Percentiles rank a stretch among this genome's conserved stretches.
Conservation (phyloP, 306 rosid genomes). For the Vicia sativa region DNA sequence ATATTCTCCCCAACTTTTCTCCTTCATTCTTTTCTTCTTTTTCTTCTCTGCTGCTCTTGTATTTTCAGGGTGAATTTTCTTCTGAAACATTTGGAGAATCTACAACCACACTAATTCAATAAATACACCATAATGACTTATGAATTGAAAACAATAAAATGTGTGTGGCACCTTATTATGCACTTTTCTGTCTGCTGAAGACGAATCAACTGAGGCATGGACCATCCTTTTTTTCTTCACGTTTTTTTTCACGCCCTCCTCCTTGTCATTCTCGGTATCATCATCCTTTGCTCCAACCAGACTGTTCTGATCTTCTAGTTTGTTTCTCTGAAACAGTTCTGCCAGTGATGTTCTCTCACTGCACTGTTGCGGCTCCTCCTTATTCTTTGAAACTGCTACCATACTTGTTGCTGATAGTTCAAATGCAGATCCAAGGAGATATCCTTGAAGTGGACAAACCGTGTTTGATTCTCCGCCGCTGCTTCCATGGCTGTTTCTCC, state of each 20-base stretch:
- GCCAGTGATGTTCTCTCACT: constrained; percentile 82
- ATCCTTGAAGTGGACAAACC: constrained; percentile 71
- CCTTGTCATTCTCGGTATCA: constrained; percentile 43
- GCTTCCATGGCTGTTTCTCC: no score
- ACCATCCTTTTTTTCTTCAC: constrained; percentile 64
- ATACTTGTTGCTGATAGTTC: constrained; percentile 61
- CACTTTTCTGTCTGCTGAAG: constrained; percentile 70
- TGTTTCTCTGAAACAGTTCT: constrained; percentile 77
- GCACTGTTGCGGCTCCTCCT: constrained; percentile 82
- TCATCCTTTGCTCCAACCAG: constrained; percentile 36
- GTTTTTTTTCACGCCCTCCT: constrained; percentile 67
- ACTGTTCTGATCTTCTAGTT: constrained; percentile 46
- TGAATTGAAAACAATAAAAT: background rate
- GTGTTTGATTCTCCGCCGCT: constrained; percentile 5
- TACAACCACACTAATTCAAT: no score
- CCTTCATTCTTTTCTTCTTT: no score
- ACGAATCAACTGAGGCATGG: constrained; percentile 57
- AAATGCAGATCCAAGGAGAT: constrained; percentile 77
- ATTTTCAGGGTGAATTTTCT: no score
- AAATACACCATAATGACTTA: no score
- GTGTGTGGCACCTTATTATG: constrained; percentile 32
- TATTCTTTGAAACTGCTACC: constrained; percentile 35
- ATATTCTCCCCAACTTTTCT: no score
- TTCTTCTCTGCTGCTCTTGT: no score
- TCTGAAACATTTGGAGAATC: no score